Percentiles rank a stretch among this genome's conserved stretches.
phyloP scores from a whole-genome alignment of 2,329 filamentous ascomycete species.

The Cladosporium phlei region DNA sequence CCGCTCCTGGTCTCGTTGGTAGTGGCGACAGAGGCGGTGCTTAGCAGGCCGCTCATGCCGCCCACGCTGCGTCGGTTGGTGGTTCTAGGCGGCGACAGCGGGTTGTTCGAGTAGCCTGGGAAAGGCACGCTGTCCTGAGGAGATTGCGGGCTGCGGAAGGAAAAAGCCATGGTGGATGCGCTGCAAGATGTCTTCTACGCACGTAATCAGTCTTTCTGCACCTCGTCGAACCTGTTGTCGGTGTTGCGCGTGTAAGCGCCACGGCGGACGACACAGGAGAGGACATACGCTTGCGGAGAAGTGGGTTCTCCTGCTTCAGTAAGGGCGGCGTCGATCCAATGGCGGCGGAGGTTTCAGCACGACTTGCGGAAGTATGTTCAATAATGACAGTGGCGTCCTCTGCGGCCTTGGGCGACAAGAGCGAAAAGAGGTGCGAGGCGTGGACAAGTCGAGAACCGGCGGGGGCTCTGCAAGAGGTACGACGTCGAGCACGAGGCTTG shows the following conservation, averaged over 20 bases:
- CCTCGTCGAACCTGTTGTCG: too few species aligned
- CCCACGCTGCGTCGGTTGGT: conserved; percentile 29
- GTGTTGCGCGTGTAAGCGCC: conserved; percentile 6
- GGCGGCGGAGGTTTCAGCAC: conserved; percentile 7
- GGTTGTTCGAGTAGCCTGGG: conserved; percentile 50
- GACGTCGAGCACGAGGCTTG: conserved; percentile 12
- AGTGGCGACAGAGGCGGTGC: conserved; percentile 10
- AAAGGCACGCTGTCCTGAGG: conserved; percentile 71
- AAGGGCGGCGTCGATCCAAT: conserved; percentile 9
- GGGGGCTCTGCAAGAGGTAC: too few species aligned
- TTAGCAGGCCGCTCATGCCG: conserved; percentile 18
- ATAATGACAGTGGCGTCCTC: conserved; percentile 12
- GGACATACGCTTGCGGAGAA: conserved; percentile 11
- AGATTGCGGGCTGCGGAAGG: conserved; percentile 66
- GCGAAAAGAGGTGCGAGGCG: background rate
- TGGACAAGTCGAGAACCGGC: too few species aligned
- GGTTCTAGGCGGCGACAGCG: conserved; percentile 45
- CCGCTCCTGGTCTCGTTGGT: conserved; percentile 67
- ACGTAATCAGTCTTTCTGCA: background rate
- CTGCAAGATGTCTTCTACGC: background rate
- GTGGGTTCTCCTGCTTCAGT: conserved; percentile 9
- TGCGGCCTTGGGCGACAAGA: conserved; percentile 1
- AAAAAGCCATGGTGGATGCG: conserved; percentile 55
- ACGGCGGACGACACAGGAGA: background rate
- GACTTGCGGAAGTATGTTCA: background rate